These are phyloP conservation scores for Colletotrichum cordylinicola DNA, from an alignment of 2,329 filamentous ascomycete species.

Conservation along the genomic window DNA sequence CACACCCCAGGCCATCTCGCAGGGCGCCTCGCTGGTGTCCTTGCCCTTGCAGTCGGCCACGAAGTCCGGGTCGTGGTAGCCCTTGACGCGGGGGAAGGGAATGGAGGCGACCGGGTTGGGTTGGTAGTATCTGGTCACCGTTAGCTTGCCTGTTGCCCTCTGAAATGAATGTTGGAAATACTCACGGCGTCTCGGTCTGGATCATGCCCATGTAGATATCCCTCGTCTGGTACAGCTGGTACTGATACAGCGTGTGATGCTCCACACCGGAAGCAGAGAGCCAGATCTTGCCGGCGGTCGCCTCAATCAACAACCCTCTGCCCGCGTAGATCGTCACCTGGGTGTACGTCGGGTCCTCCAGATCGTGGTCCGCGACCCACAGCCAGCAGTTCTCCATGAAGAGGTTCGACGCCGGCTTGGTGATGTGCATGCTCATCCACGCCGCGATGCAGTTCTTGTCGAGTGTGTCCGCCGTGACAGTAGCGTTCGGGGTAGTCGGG, in stretches of 20 bases:
- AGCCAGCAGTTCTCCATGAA: slow-evolving; percentile 52
- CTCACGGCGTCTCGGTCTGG: slow-evolving; percentile 64
- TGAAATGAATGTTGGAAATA: accelerated
- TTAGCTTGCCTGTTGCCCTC: background rate
- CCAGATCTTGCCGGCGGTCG: slow-evolving; percentile 56
- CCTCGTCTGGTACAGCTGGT: slow-evolving; percentile 65
- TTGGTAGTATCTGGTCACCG: slow-evolving; percentile 61
- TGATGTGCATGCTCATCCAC: slow-evolving; percentile 50
- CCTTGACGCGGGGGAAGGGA: slow-evolving; percentile 56
- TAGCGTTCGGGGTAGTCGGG: slow-evolving; percentile 47
- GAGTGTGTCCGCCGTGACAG: background rate
- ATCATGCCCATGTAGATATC: slow-evolving; percentile 69
- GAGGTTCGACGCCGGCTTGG: slow-evolving; percentile 39
- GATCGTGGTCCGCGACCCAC: slow-evolving; percentile 59
- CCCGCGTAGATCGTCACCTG: slow-evolving; percentile 59
- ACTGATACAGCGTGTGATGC: slow-evolving; percentile 72
- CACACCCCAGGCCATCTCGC: slow-evolving; percentile 69
- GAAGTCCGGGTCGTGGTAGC: slow-evolving; percentile 59
- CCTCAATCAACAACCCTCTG: slow-evolving; percentile 55
- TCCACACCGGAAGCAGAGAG: slow-evolving; percentile 70
- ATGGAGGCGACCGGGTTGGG: slow-evolving; percentile 63
- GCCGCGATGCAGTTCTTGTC: slow-evolving; percentile 43
- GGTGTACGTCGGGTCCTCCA: slow-evolving; percentile 53
- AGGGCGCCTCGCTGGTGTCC: slow-evolving; percentile 38
- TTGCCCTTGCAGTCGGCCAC: slow-evolving; percentile 41